phyloP scores from a whole-genome alignment of 2,329 filamentous ascomycete genomes.

The Fusarium sp. region DNA sequence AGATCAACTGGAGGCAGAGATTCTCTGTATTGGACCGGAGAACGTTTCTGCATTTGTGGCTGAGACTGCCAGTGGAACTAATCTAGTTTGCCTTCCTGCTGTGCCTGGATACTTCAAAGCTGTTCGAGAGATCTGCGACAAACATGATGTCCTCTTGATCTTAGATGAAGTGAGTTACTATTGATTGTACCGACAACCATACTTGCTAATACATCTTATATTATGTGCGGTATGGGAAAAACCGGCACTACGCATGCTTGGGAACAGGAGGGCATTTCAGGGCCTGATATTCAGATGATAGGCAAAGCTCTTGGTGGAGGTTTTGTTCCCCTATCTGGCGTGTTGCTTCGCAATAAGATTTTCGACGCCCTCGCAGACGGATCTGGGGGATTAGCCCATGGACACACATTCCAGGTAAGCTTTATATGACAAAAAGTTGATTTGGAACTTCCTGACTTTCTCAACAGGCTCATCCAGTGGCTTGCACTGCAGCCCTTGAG shows the following conservation, averaged over 20 bases:
- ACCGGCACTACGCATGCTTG: constrained; percentile 36
- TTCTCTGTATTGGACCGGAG: not conserved
- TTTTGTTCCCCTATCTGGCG: constrained; percentile 23
- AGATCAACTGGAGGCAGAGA: not conserved
- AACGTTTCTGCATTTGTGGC: constrained; percentile 4
- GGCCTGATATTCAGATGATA: constrained; percentile 29
- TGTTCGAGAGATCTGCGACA: not conserved
- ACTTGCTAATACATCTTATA: not conserved
- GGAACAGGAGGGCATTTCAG: constrained; percentile 32
- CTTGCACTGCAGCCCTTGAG: constrained; percentile 1
- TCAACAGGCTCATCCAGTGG: not conserved
- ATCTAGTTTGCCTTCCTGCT: not conserved
- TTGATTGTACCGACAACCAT: not conserved
- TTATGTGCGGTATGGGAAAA: constrained; percentile 41
- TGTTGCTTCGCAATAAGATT: not conserved
- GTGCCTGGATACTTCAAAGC: not conserved
- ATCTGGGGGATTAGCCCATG: not conserved
- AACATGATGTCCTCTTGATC: not conserved
- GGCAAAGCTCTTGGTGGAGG: constrained; percentile 30
- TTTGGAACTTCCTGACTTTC: not conserved
- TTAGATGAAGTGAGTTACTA: not conserved
- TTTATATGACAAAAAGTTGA: not conserved
- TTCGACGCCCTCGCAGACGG: not conserved
- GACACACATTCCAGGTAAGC: not conserved
- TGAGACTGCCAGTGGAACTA: constrained; percentile 3